Evolutionary conservation across 164 flowering plant species (phyloP).

Genomic region (Aristolochia californica): DNA sequence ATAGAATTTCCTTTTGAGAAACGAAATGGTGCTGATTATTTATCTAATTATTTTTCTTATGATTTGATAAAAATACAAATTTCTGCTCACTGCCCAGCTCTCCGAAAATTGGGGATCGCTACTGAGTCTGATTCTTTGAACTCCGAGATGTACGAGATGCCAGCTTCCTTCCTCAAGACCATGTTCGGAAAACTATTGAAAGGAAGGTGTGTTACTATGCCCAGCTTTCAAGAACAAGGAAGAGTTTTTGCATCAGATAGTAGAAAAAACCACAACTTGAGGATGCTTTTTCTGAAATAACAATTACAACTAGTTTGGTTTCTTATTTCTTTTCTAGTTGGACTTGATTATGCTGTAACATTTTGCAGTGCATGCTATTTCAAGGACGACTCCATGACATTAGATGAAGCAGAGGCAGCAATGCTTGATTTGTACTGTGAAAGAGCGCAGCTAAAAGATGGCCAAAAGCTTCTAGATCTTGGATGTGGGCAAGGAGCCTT

Average conservation of each 20-base stretch:
- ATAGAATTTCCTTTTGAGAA: too few relatives aligned
- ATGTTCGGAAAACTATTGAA: conserved; percentile 3
- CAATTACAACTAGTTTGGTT: too few relatives aligned
- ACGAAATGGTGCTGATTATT: too few relatives aligned
- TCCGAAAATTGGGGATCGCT: background rate
- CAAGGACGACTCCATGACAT: conserved; percentile 5
- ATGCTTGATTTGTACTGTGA: conserved; percentile 11
- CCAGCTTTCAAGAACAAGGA: too few relatives aligned
- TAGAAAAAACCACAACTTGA: too few relatives aligned
- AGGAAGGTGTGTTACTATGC: background rate
- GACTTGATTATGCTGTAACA: too few relatives aligned
- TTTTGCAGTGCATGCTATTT: conserved; percentile 3
- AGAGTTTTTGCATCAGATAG: too few relatives aligned
- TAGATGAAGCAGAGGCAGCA: conserved; percentile 12
- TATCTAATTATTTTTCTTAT: too few relatives aligned
- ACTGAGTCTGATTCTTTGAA: background rate
- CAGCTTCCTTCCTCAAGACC: conserved; percentile 1
- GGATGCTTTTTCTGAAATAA: too few relatives aligned
- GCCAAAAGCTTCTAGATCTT: conserved; percentile 6
- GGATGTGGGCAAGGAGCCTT: conserved; percentile 11
- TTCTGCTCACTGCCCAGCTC: background rate
- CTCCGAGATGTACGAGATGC: conserved; percentile 2
- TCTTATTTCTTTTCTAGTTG: too few relatives aligned
- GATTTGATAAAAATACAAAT: too few relatives aligned
- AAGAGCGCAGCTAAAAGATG: conserved; percentile 8